Conservation (phyloP, 176 grass and related monocot species). For the Cenchrus fungigraminus region DNA sequence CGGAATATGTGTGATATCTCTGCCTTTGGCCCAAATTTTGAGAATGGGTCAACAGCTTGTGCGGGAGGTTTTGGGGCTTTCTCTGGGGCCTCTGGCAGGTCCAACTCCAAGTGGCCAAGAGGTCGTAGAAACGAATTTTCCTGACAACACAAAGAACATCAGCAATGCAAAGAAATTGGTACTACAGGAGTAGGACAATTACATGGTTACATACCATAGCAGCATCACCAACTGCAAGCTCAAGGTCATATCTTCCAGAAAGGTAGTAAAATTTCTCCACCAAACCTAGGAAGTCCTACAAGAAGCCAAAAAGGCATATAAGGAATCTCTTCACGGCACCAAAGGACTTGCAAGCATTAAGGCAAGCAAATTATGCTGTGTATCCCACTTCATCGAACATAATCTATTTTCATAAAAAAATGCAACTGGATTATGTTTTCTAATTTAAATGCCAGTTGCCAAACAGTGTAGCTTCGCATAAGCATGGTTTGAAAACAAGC, state of each 20-base stretch:
- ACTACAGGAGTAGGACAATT: background rate
- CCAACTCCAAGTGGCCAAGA: conserved; percentile 78
- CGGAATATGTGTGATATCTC: conserved; percentile 97
- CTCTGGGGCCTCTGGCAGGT: conserved; percentile 88
- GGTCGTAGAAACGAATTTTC: conserved; percentile 85
- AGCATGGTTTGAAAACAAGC: conserved; percentile 5
- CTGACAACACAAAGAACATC: conserved; percentile 46
- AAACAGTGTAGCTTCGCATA: background rate
- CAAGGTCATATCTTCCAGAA: conserved; percentile 91
- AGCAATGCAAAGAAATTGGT: conserved; percentile 20
- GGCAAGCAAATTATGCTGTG: background rate
- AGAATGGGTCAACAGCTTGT: conserved; percentile 73
- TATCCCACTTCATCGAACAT: background rate
- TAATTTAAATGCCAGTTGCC: conserved; percentile 7
- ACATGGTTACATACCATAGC: conserved; percentile 63
- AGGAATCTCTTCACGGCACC: background rate
- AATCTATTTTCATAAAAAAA: background rate
- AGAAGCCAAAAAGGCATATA: conserved; percentile 11
- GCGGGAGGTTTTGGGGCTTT: conserved; percentile 74
- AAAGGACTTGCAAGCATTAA: background rate
- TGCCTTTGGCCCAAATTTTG: conserved; percentile 72
- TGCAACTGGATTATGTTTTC: background rate
- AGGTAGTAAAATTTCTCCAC: conserved; percentile 97
- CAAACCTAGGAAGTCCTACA: conserved; percentile 89
- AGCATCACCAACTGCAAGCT: conserved; percentile 87